Evolutionary conservation across 805 yeast species (phyloP).

Genomic region (Saturnispora saitoi): DNA sequence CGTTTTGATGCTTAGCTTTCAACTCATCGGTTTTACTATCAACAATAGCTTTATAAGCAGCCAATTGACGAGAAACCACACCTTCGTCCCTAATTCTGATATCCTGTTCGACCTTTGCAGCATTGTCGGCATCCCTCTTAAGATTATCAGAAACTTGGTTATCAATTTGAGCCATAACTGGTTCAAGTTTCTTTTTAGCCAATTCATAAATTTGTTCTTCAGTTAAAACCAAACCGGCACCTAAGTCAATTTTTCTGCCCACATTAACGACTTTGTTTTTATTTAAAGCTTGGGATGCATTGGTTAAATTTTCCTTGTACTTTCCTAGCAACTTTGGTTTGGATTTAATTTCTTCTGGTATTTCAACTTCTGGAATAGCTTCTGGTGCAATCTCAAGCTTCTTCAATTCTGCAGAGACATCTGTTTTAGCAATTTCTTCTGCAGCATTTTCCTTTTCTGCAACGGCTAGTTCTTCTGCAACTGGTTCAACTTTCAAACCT

Average conservation of each 20-base stretch:
- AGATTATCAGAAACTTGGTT: constrained; percentile 37
- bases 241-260: constrained; percentile 40
- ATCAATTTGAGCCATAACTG: constrained; percentile 43
- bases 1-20: constrained; percentile 18
- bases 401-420: constrained; percentile 5
- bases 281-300: constrained; percentile 39
- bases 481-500: not conserved
- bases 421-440: constrained; percentile 9
- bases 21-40: constrained; percentile 33
- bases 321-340: constrained; percentile 38
- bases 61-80: constrained; percentile 30
- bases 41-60: constrained; percentile 31
- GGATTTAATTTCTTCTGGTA: constrained; percentile 30
- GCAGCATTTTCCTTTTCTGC: constrained; percentile 7
- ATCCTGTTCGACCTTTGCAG: constrained; percentile 19
- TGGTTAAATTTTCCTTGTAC: constrained; percentile 40
- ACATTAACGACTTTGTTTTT: constrained; percentile 39
- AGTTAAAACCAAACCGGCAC: constrained; percentile 46
- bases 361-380: constrained; percentile 18
- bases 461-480: constrained; percentile 10
- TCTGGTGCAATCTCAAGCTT: constrained; percentile 6
- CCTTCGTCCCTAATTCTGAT: constrained; percentile 27
- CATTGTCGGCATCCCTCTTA: constrained; percentile 24
- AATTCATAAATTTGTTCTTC: constrained; percentile 47
- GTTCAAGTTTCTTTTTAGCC: constrained; percentile 48